Conservation (phyloP, 2,329 filamentous ascomycete genomes). For the Purpureocillium takamizusanense region DNA sequence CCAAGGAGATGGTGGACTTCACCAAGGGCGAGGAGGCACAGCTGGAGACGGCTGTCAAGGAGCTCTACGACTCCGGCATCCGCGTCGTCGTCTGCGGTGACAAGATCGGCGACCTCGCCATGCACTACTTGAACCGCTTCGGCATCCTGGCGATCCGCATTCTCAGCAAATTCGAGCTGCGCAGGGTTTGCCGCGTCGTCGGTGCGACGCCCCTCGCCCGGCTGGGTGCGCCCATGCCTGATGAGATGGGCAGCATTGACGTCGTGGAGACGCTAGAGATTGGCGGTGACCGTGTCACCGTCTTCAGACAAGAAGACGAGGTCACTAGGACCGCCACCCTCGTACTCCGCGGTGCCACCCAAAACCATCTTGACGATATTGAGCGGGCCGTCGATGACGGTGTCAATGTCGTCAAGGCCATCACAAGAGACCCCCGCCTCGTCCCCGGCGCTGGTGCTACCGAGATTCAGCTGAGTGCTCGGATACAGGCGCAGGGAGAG, state of each 20-base stretch:
- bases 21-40: constrained; percentile 93
- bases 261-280: constrained; percentile 96
- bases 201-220: constrained; percentile 94
- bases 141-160: constrained; percentile 95
- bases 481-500: constrained; percentile 83
- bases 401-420: constrained; percentile 97
- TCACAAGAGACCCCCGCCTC: constrained; percentile 84
- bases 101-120: constrained; percentile 88
- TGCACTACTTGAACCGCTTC: constrained; percentile 97
- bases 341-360: constrained; percentile 88
- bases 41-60: constrained; percentile 86
- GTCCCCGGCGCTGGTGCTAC: constrained; percentile 92
- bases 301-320: constrained; percentile 94
- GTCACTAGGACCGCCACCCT: constrained; percentile 88
- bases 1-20: constrained; percentile 97
- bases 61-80: constrained; percentile 87
- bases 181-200: constrained; percentile 89
- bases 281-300: constrained; percentile 93
- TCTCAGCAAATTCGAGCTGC: constrained; percentile 94
- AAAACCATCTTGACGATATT: constrained; percentile 95
- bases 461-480: constrained; percentile 87
- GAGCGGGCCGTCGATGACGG: constrained; percentile 96
- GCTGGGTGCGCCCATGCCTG: constrained; percentile 96
- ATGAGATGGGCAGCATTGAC: constrained; percentile 94
- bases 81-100: constrained; percentile 87